These are phyloP conservation scores for Cylindrodendrum hubeiense DNA, from an alignment of 2,329 filamentous ascomycete genomes.

Conservation along the genomic window DNA sequence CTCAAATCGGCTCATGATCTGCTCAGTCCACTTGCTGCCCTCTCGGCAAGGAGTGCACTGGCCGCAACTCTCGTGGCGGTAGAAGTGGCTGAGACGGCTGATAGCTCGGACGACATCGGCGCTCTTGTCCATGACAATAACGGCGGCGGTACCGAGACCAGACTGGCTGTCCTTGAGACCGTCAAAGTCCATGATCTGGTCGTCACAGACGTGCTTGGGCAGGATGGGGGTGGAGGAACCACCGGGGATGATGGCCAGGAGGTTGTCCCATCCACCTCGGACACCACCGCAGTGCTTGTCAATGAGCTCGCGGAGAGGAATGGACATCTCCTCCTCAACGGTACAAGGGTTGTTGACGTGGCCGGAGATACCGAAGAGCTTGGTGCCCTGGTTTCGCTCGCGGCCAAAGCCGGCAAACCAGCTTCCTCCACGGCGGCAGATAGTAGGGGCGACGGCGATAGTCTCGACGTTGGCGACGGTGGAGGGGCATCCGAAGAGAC, in stretches of 20 bases:
- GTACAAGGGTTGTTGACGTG: constrained; percentile 99
- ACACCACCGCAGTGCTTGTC: constrained; percentile 99
- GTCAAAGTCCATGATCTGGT: constrained; percentile 99
- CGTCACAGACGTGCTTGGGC: constrained; percentile 89
- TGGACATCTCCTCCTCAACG: constrained; percentile 99
- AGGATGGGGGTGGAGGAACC: constrained; percentile 97
- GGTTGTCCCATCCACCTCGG: constrained; percentile 96
- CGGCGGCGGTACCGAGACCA: constrained; percentile 95
- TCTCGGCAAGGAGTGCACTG: constrained; percentile 99
- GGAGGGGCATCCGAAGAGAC: constrained; percentile 97
- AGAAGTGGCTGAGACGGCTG: constrained; percentile 93
- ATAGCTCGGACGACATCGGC: constrained; percentile 96
- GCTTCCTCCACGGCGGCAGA: constrained; percentile 88
- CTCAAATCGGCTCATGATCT: constrained; percentile 98
- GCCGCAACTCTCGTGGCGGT: constrained; percentile 97
- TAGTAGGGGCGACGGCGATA: constrained; percentile 93
- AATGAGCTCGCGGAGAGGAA: constrained; percentile 94
- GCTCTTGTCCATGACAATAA: constrained; percentile 99
- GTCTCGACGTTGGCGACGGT: constrained; percentile 99
- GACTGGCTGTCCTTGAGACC: constrained; percentile 98
- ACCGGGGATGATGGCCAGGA: constrained; percentile 94
- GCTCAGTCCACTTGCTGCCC: constrained; percentile 98
- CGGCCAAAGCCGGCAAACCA: constrained; percentile 97
- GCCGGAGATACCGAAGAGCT: constrained; percentile 98
- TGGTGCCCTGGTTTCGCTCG: constrained; percentile 96